These are phyloP conservation scores for Euphrasia arctica DNA, from an alignment of 305 asterid species.

Conservation along the genomic window DNA sequence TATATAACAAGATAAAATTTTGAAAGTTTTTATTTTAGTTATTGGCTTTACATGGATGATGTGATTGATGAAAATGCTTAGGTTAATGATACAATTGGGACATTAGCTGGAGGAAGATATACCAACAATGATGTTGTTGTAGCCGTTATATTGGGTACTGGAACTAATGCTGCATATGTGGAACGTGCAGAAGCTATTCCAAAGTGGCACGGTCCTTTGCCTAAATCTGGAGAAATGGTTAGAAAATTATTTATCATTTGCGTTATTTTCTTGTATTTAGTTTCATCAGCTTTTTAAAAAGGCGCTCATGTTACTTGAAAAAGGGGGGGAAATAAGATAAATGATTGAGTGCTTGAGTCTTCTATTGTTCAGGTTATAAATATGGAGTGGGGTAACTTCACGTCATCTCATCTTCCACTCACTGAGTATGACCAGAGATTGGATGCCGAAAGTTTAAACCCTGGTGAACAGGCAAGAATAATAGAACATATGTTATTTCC, in stretches of 20 bases:
- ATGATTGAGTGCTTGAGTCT: neutral
- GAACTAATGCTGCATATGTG: constrained; percentile 7
- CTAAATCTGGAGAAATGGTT: constrained; percentile 3
- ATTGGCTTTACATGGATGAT: constrained; percentile 14
- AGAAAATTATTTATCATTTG: neutral
- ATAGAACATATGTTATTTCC: neutral
- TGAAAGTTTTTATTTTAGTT: neutral
- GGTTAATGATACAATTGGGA: constrained; percentile 91
- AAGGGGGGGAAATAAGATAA: too few relatives aligned
- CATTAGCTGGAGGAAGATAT: constrained; percentile 43
- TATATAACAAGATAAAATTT: neutral
- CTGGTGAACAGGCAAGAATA: constrained; percentile 63
- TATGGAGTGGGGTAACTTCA: constrained; percentile 5
- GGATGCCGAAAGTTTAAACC: constrained; percentile 75
- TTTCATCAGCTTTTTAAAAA: neutral
- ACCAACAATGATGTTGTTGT: neutral
- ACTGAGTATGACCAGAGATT: constrained; percentile 20
- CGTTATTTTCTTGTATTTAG: neutral
- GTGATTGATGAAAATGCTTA: constrained; percentile 22
- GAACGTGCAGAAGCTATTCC: constrained; percentile 1
- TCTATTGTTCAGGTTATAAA: neutral
- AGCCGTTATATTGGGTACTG: neutral
- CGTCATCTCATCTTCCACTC: constrained; percentile 2
- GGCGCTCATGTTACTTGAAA: neutral
- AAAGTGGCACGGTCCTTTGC: neutral